Evolutionary conservation across 129 eudicot genomes (phyloP).

Genomic region (Heracleum sosnowskyi): DNA sequence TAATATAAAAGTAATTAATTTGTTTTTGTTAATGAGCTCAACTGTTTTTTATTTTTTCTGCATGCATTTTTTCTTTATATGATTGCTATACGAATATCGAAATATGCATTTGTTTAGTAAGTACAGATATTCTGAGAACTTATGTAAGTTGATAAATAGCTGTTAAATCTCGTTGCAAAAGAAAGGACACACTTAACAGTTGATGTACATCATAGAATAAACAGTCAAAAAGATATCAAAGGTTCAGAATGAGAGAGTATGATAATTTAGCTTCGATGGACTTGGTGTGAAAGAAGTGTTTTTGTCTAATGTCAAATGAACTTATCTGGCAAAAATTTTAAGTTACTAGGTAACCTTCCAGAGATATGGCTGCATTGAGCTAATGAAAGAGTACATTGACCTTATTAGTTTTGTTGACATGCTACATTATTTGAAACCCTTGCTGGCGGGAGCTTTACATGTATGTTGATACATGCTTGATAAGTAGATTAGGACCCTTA

Average conservation of each 20-base stretch:
- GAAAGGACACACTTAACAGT: not conserved
- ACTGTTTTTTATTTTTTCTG: not conserved
- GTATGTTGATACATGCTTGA: too few relatives aligned
- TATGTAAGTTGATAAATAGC: not conserved
- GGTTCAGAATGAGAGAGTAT: not conserved
- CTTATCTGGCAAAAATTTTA: not conserved
- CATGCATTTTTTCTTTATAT: not conserved
- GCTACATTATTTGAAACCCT: not conserved
- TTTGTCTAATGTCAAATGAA: not conserved
- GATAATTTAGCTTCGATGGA: not conserved
- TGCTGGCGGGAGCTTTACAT: not conserved
- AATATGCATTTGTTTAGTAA: not conserved
- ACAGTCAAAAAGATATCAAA: not conserved
- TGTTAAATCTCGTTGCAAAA: not conserved
- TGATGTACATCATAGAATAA: not conserved
- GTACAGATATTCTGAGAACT: too few relatives aligned
- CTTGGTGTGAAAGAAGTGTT: not conserved
- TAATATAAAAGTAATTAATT: not conserved
- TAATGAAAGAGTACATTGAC: not conserved
- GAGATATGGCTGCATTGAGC: not conserved
- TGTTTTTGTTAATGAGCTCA: not conserved
- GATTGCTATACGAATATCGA: not conserved
- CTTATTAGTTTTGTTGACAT: too few relatives aligned
- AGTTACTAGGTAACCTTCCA: not conserved
- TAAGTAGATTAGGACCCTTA: too few relatives aligned